Base-by-base conservation (phyloP, 352 stramenopile genomes). In the Phytophthora fragariae region DNA sequence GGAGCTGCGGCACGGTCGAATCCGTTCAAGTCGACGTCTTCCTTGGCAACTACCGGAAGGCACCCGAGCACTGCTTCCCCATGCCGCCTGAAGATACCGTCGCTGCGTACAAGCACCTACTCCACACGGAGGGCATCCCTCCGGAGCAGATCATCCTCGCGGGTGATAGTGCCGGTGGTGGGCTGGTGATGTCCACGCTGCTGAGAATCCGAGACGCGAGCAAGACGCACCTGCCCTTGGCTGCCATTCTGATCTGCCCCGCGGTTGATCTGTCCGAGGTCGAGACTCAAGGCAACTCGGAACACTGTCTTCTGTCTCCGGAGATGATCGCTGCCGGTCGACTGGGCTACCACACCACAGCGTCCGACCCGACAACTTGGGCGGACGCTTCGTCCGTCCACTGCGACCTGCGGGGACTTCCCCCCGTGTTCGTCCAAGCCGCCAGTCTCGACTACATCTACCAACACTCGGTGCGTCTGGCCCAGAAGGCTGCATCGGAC, bases 11-110 rank as follows among this genome's bases (percentile, higher is more conserved):
- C 10, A 41, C 57, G 2, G 39, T 60, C 4, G 31, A 73, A 19
- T 41, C 39, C 12, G 65, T 79, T 14, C 41, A 73, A n/a, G 70
- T 84, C 1, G 69, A 88, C 12, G 49, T 90, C 11, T 76, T 88
- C 31, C 66, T 91, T 8, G 77, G 59, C 1, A 81, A 84, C 64
- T 86, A 91, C 41, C 77, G 82, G n/a, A 88, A 88, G 50, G 73
- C 83, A 60, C 70, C 83, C 0, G 69, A 81, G 9, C 67, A 83
- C 44, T 64, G 72, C 37, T 86, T 88, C 58, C 79, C 81, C 5
- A 78, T 55, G 4, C 79, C 79, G 2, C 71, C 79, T 4, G 64
- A 89, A 60, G 81, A 86, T 50, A 74, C 67, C 3, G 66, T 84
- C 7, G 60, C 69, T 24, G 75, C 76, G 39, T 88, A 82, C 59